Conservation (phyloP, 2,329 filamentous ascomycete species). For the Macrophomina tecta region DNA sequence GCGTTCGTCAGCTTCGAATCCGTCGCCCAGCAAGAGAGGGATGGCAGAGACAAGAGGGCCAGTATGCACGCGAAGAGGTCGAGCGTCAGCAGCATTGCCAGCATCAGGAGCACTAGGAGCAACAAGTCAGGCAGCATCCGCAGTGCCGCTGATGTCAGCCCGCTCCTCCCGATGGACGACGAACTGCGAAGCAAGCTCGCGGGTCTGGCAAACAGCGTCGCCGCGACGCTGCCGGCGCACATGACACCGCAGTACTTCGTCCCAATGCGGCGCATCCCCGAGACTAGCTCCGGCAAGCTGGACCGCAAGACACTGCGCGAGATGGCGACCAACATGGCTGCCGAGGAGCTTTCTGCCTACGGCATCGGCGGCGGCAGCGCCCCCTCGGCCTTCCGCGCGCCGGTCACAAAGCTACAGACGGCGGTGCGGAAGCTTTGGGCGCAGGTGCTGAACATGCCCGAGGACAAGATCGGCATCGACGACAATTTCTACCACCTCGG, state of each 20-base stretch:
- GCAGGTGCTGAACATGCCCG: background rate
- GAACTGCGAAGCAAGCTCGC: background rate
- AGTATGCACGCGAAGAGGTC: constrained; percentile 29
- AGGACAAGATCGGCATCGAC: background rate
- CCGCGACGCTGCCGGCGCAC: background rate
- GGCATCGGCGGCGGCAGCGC: background rate
- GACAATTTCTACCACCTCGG: background rate
- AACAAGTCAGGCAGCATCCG: constrained; percentile 31
- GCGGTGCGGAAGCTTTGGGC: background rate
- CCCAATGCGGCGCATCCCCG: background rate
- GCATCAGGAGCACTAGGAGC: constrained; percentile 29
- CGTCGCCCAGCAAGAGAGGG: background rate
- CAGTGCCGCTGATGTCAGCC: background rate
- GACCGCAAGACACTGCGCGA: background rate
- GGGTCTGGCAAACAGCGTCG: background rate
- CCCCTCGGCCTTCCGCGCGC: background rate
- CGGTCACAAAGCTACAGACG: background rate
- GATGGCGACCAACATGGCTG: background rate
- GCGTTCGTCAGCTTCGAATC: background rate
- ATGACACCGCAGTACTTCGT: background rate
- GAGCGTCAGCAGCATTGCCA: constrained; percentile 32
- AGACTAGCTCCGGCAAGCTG: background rate
- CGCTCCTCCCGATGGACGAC: background rate
- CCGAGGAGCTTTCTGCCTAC: background rate
- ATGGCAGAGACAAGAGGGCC: background rate